Base-by-base conservation (phyloP, 2,329 filamentous ascomycete species). In the Botrytis byssoidea region DNA sequence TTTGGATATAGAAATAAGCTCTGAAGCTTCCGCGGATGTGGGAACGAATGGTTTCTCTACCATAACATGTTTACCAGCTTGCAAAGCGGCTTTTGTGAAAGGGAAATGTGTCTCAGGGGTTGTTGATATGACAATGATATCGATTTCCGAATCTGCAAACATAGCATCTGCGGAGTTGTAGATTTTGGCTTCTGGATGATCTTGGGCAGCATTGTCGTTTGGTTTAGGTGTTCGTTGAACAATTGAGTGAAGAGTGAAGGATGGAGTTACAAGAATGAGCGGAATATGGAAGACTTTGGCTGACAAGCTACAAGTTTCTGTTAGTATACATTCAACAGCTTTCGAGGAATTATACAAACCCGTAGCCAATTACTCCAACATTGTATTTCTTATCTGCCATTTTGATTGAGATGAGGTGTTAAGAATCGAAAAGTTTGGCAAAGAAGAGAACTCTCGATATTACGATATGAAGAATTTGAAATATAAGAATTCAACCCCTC, bases 211-310 rank as follows among this genome's bases (percentile, higher is more conserved):
- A 74, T 93, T 91, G 81, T 91, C 87, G 70, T 86, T 84, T 3
- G 87, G 83, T 76, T 87, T 88, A 9, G 92, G 92, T 8, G 84
- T 88, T 74, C 93, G 90, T 83, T 96, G 93, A 42, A 95, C 91
- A 77, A 96, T 90, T 76, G 91, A 89, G 80, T 93, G 88, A 32
- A 95, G 88, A 70, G 86, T 89, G 80, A 94, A 86, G 72, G 88
- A 84, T 10, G 90, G 85, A 0, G 91, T 89, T 44, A 87, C 86
- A 71, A 85, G 84, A 82, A 96, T 87, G 83, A 94, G 92, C 75
- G 93, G 93, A 80, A 95, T 94, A 83, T 96, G 93, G 83, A 95
- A 96, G 83, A 92, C 86, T 81, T 94, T 95, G 82, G 93, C 93
- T 73, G 86, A 88, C 79, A 89, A 81, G 78, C 88, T 82, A 65